phyloP scores from a whole-genome alignment of 352 stramenopile species.

The Phytophthora meadii region DNA sequence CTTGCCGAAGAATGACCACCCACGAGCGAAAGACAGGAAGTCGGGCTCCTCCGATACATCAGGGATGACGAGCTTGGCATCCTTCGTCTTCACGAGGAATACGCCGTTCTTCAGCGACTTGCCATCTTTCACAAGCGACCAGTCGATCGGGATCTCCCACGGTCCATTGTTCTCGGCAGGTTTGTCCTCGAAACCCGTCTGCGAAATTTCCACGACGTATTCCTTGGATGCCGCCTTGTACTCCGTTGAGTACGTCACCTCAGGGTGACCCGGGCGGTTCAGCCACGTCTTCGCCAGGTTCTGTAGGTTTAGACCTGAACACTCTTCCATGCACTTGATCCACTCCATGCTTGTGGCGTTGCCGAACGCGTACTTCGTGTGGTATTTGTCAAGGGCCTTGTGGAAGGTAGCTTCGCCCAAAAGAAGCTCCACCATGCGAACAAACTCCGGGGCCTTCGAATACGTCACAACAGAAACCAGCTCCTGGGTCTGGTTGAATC shows the following conservation, averaged over 20 bases:
- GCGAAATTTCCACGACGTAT: constrained; percentile 65
- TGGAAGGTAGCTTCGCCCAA: constrained; percentile 72
- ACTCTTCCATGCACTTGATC: constrained; percentile 83
- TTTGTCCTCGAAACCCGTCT: constrained; percentile 79
- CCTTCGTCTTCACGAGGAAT: constrained; percentile 67
- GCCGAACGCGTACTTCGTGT: constrained; percentile 75
- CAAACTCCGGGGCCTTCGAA: constrained; percentile 81
- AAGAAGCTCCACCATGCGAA: constrained; percentile 81
- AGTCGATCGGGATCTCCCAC: constrained; percentile 83
- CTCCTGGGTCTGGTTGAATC: constrained; percentile 84
- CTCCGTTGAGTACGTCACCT: constrained; percentile 65
- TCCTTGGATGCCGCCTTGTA: constrained; percentile 61
- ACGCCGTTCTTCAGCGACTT: constrained; percentile 66
- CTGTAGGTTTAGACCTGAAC: constrained; percentile 64
- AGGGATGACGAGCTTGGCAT: constrained; percentile 58
- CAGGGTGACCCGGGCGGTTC: constrained; percentile 73
- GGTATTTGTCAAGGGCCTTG: constrained; percentile 80
- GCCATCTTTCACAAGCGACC: constrained; percentile 72
- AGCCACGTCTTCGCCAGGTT: constrained; percentile 78
- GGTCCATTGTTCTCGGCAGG: constrained; percentile 69
- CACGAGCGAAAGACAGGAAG: constrained; percentile 76
- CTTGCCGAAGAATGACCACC: constrained; percentile 86
- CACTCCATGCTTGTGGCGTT: constrained; percentile 81
- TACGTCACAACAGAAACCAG: constrained; percentile 83
- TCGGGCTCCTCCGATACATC: constrained; percentile 62